Conservation (phyloP, 2,329 filamentous ascomycete species). For the Aspergillus aculeatinus region DNA sequence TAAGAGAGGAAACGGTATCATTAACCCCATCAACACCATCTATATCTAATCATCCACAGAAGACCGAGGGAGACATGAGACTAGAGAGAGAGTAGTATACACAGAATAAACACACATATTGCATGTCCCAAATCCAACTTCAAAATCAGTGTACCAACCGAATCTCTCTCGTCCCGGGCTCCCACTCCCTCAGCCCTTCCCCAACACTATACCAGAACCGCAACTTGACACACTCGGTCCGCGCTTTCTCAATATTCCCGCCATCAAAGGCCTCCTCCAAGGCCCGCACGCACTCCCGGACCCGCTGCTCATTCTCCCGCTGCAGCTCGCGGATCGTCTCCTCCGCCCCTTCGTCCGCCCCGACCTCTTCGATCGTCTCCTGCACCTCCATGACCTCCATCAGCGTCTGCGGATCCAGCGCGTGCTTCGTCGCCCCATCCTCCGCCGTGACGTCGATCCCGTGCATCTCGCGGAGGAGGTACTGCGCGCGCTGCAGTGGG, state of each 20-base stretch:
- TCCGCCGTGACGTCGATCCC: slow-evolving; percentile 72
- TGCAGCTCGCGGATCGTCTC: slow-evolving; percentile 65
- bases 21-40: neutral
- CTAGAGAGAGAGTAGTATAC: neutral
- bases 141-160: slow-evolving; percentile 54
- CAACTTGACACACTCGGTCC: slow-evolving; percentile 70
- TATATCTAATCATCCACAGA: neutral
- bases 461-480: slow-evolving; percentile 66
- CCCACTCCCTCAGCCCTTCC: slow-evolving; percentile 79
- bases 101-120: neutral
- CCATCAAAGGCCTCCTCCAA: slow-evolving; percentile 65
- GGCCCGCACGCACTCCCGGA: slow-evolving; percentile 60
- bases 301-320: slow-evolving; percentile 65
- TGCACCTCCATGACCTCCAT: slow-evolving; percentile 84
- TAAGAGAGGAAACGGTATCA: neutral
- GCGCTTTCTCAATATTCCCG: slow-evolving; percentile 67
- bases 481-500: slow-evolving; percentile 82
- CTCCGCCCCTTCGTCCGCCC: slow-evolving; percentile 50
- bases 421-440: slow-evolving; percentile 70
- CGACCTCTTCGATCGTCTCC: slow-evolving; percentile 69
- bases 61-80: neutral
- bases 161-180: slow-evolving; percentile 65
- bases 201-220: slow-evolving; percentile 89
- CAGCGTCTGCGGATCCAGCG: slow-evolving; percentile 69
- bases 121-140: neutral